A percentile compares a stretch with the other conserved stretches of the same genome.
Evolutionary conservation across 108 stramenopile species (phyloP).

Genomic region (Aurantiochytrium sp.): DNA sequence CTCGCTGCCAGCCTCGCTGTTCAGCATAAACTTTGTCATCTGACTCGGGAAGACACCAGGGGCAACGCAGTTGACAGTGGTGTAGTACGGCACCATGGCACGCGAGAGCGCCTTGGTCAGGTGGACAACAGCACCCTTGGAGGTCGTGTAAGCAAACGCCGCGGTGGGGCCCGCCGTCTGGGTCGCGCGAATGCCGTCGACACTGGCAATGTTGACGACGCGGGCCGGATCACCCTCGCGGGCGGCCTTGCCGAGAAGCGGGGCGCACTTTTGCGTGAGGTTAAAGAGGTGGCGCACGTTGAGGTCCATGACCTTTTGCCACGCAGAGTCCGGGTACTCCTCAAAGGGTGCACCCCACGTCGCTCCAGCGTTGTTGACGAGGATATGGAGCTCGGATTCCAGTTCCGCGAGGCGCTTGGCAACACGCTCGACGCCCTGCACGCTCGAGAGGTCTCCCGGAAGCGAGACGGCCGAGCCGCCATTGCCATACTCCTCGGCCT

Average conservation of each 20-base stretch:
- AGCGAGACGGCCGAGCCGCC: constrained; percentile 66
- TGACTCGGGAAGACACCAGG: constrained; percentile 74
- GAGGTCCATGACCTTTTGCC: constrained; percentile 78
- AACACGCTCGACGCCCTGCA: constrained; percentile 53
- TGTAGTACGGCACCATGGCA: constrained; percentile 26
- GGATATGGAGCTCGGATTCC: background rate
- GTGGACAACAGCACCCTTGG: constrained; percentile 82
- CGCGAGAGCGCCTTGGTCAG: constrained; percentile 75
- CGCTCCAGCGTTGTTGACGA: constrained; percentile 53
- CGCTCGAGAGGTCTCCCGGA: constrained; percentile 66
- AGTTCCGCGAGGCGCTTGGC: background rate
- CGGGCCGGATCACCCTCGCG: constrained; percentile 60
- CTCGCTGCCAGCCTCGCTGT: constrained; percentile 52
- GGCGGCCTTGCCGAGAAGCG: constrained; percentile 40
- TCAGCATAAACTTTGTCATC: constrained; percentile 69
- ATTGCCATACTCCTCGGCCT: constrained; percentile 30
- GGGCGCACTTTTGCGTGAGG: constrained; percentile 71
- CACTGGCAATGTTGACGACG: constrained; percentile 81
- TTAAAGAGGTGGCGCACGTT: constrained; percentile 88
- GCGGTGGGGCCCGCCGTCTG: background rate
- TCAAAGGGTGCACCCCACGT: constrained; percentile 68
- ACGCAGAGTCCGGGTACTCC: constrained; percentile 28
- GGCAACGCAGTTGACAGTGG: constrained; percentile 81
- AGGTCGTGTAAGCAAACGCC: constrained; percentile 75
- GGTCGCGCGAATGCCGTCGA: constrained; percentile 65